These are phyloP conservation scores for Ambispora gerdemannii DNA, from an alignment of 192 early-diverging fungal genomes.

Conservation along the genomic window DNA sequence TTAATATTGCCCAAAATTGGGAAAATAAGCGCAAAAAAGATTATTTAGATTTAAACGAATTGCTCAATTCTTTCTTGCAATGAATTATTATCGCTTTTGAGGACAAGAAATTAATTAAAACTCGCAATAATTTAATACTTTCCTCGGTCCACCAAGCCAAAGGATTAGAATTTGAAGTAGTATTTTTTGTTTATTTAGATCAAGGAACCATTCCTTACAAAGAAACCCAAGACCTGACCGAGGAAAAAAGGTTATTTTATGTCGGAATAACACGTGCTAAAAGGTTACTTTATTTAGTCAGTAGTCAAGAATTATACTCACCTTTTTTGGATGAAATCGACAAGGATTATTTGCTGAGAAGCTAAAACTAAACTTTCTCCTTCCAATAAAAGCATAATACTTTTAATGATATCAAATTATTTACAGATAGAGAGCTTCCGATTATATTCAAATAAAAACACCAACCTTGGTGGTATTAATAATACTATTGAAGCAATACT, in stretches of 20 bases:
- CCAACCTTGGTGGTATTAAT: no score
- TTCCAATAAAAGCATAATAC: no score
- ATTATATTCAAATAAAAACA: no score
- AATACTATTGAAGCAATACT: no score
- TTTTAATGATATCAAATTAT: no score
- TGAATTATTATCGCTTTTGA: conserved; percentile 18
- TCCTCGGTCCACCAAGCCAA: conserved; percentile 16
- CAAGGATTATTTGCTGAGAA: background rate
- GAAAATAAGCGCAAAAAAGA: conserved; percentile 12
- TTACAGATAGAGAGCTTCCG: no score
- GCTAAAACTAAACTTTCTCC: no score
- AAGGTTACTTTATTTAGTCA: background rate
- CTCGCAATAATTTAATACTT: conserved; percentile 1
- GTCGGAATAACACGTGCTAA: background rate
- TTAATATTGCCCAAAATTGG: conserved; percentile 16
- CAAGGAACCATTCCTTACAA: conserved; percentile 7
- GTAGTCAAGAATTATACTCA: conserved; percentile 8
- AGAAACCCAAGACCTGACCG: conserved; percentile 3
- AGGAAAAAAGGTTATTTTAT: conserved; percentile 11
- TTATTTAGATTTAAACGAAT: background rate
- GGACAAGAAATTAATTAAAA: conserved; percentile 21
- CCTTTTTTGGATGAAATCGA: conserved; percentile 17
- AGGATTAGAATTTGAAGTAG: conserved; percentile 19
- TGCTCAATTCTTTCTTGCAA: background rate
- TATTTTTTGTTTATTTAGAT: conserved; percentile 20